Conservation (phyloP, 2,329 filamentous ascomycete species). For the Pseudocercospora cruenta region DNA sequence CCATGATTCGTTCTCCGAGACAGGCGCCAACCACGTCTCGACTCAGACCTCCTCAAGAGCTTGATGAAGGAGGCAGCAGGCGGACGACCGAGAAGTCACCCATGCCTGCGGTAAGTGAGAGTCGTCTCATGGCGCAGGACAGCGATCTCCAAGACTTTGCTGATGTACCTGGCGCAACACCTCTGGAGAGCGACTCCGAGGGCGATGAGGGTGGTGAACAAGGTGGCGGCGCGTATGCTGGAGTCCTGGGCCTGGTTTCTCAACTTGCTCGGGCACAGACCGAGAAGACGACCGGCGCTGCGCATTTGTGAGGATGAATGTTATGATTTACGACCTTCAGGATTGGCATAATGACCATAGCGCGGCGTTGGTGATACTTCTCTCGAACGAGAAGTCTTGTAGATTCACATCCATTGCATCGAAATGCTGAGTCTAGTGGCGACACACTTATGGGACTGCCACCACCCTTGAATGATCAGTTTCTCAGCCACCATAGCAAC, state of each 20-base stretch:
- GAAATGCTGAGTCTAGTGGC: neutral
- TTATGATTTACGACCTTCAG: neutral
- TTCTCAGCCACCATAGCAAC: too few species aligned
- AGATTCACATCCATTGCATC: neutral
- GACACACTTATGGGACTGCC: too few species aligned
- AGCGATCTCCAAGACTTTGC: constrained; percentile 62
- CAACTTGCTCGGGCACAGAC: constrained; percentile 68
- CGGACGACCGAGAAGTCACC: neutral
- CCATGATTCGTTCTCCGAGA: constrained; percentile 24
- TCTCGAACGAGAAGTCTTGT: neutral
- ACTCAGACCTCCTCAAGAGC: neutral
- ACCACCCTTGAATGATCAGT: too few species aligned
- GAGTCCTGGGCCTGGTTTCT: constrained; percentile 67
- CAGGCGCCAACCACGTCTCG: constrained; percentile 6
- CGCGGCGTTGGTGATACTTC: neutral
- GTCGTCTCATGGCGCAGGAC: constrained; percentile 52
- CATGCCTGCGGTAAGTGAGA: constrained; percentile 45
- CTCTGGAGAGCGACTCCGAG: constrained; percentile 41
- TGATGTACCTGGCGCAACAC: constrained; percentile 36
- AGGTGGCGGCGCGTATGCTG: constrained; percentile 48
- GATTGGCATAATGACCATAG: neutral
- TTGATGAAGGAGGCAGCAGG: constrained; percentile 7
- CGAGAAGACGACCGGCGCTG: constrained; percentile 44
- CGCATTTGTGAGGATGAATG: neutral
- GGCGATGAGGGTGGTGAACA: constrained; percentile 50